These are phyloP conservation scores for Phaseolus coccineus DNA, from an alignment of 331 rosid genomes.

Conservation along the genomic window DNA sequence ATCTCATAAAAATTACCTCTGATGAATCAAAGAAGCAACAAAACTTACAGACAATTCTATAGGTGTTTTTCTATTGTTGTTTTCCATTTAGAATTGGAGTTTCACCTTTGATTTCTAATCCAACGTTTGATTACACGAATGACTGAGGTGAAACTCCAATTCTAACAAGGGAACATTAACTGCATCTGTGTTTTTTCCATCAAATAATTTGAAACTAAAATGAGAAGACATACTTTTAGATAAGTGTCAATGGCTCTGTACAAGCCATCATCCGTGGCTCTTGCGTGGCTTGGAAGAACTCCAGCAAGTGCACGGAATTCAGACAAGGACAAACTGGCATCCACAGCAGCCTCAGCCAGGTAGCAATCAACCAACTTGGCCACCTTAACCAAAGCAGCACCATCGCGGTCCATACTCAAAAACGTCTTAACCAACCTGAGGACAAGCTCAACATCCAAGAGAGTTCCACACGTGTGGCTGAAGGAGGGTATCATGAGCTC, in stretches of 20 bases:
- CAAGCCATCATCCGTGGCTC: constrained; percentile 84
- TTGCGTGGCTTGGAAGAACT: constrained; percentile 77
- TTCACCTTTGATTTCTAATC: neutral
- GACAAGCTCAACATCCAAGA: constrained; percentile 78
- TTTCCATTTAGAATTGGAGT: neutral
- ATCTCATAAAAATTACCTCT: neutral
- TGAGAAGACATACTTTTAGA: constrained; percentile 65
- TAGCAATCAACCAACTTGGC: constrained; percentile 82
- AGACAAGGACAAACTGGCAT: constrained; percentile 61
- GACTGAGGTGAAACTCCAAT: neutral
- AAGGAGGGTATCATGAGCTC: constrained; percentile 95
- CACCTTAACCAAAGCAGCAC: constrained; percentile 75
- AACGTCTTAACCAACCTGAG: constrained; percentile 73
- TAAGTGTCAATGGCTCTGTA: constrained; percentile 96
- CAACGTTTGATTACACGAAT: neutral
- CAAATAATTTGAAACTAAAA: neutral
- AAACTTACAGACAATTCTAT: neutral
- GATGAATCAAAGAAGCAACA: neutral
- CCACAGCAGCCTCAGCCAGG: constrained; percentile 83
- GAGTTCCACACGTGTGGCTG: constrained; percentile 83
- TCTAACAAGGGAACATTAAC: neutral
- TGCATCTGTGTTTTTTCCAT: neutral
- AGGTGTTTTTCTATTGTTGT: neutral
- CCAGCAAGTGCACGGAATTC: constrained; percentile 71
- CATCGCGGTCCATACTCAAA: constrained; percentile 62